A percentile compares a stretch with the other conserved stretches of the same genome.
Conservation (phyloP, 495 filamentous ascomycete species). For the Penicillium roqueforti region DNA sequence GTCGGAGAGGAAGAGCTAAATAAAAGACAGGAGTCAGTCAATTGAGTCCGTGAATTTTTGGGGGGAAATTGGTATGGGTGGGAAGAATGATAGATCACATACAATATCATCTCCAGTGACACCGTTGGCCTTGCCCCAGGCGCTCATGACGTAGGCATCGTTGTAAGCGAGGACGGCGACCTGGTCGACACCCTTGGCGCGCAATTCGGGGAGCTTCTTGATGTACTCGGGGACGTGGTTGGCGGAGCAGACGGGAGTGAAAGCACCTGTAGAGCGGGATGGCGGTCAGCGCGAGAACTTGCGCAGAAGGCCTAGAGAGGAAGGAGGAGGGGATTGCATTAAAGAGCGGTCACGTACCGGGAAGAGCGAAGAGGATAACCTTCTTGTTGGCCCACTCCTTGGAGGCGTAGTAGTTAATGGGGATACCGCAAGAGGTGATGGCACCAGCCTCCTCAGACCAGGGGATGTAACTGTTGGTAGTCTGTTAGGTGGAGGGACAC, state of each 20-base stretch:
- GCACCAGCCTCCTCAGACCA: conserved; percentile 59
- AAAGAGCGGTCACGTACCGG: conserved; percentile 51
- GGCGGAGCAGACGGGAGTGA: conserved; percentile 90
- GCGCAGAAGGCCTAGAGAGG: conserved; percentile 8
- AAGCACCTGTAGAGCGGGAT: conserved; percentile 55
- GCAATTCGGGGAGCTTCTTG: conserved; percentile 64
- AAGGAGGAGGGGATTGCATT: no score
- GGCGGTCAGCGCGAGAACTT: conserved; percentile 21
- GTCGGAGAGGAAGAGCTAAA: conserved; percentile 83
- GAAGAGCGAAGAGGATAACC: conserved; percentile 84
- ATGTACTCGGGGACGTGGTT: conserved; percentile 86
- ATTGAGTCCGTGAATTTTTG: not conserved
- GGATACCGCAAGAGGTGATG: conserved; percentile 72
- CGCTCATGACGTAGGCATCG: conserved; percentile 88
- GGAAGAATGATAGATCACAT: conserved; percentile 21
- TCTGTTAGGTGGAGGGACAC: conserved; percentile 1
- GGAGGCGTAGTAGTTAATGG: conserved; percentile 75
- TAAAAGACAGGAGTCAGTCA: conserved; percentile 7
- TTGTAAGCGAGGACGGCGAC: conserved; percentile 85
- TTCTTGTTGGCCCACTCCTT: conserved; percentile 86
- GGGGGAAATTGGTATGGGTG: not conserved
- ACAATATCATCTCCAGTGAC: conserved; percentile 78
- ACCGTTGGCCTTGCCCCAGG: conserved; percentile 92
- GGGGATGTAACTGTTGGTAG: conserved; percentile 58
- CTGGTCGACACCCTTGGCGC: conserved; percentile 79